Evolutionary conservation across 1,284 basidiomycete genomes (phyloP).

Genomic region (Trichosporon faecale): DNA sequence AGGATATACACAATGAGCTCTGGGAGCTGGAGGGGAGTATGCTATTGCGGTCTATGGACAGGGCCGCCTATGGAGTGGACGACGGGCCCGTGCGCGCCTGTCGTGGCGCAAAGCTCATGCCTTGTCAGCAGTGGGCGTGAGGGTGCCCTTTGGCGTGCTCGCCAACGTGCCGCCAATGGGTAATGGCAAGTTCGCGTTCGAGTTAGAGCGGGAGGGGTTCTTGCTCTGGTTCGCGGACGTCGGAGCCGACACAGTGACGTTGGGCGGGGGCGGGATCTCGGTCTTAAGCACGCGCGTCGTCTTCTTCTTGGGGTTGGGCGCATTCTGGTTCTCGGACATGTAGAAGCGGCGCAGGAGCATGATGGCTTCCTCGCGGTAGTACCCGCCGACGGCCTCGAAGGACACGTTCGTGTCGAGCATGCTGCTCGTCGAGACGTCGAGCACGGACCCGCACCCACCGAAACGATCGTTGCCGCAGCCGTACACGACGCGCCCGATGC

Average conservation of each 20-base stretch:
- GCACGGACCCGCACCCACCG: slow-evolving; percentile 92
- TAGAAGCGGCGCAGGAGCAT: slow-evolving; percentile 93
- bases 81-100: background rate
- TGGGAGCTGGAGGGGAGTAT: background rate
- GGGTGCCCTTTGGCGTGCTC: slow-evolving; percentile 26
- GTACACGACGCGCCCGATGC: slow-evolving; percentile 85
- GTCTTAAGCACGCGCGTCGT: slow-evolving; percentile 51
- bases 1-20: background rate
- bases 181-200: slow-evolving; percentile 1
- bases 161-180: slow-evolving; percentile 35
- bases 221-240: background rate
- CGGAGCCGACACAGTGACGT: slow-evolving; percentile 19
- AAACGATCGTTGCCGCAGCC: slow-evolving; percentile 96
- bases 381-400: slow-evolving; percentile 78
- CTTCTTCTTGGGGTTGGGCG: slow-evolving; percentile 53
- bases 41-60: background rate
- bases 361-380: slow-evolving; percentile 87
- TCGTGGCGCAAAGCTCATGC: background rate
- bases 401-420: slow-evolving; percentile 67
- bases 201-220: slow-evolving; percentile 22
- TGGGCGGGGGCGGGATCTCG: slow-evolving; percentile 47
- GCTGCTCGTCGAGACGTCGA: slow-evolving; percentile 69
- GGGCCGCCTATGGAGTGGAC: background rate
- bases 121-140: background rate
- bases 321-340: slow-evolving; percentile 86